A percentile compares a stretch with the other conserved stretches of the same genome.
phyloP scores from a whole-genome alignment of 768 basidiomycete species.

The Tubosaeta brunneosetosa region DNA sequence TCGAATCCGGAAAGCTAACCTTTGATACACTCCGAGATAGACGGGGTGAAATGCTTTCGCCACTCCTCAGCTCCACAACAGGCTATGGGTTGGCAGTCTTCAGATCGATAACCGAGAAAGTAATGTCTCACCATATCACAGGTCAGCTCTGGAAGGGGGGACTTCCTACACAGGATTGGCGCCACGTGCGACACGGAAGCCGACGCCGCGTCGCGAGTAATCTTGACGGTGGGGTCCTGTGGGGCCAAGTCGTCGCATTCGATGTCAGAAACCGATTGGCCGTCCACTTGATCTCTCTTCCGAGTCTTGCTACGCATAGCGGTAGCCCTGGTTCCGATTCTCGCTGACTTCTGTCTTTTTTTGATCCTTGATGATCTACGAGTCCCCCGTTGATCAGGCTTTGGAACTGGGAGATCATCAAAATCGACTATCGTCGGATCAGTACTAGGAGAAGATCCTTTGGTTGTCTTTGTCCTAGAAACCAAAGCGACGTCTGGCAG shows the following conservation, averaged over 20 bases:
- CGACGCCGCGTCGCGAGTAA: not conserved
- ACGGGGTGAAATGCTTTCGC: not conserved
- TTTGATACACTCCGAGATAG: constrained; percentile 1
- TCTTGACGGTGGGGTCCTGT: not conserved
- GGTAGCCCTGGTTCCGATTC: constrained; percentile 10
- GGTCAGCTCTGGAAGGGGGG: not conserved
- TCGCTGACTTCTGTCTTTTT: constrained; percentile 5
- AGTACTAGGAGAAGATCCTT: constrained; percentile 28
- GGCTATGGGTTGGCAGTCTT: constrained; percentile 1
- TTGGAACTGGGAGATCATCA: constrained; percentile 29
- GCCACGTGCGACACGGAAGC: not conserved
- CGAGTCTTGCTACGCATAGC: constrained; percentile 26
- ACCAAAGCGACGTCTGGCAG: not conserved
- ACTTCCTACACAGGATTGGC: not conserved
- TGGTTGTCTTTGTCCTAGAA: constrained; percentile 27
- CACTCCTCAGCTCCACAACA: not conserved
- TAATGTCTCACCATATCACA: constrained; percentile 6
- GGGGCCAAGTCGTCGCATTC: not conserved
- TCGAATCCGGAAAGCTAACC: constrained; percentile 11
- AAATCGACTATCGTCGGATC: constrained; percentile 22
- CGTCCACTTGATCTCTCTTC: constrained; percentile 3
- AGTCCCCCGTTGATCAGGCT: constrained; percentile 3
- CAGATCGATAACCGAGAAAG: not conserved
- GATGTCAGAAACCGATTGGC: not conserved
- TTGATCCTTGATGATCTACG: constrained; percentile 18